Conservation (phyloP, 2,329 filamentous ascomycete genomes). For the Cordyceps cicadae region DNA sequence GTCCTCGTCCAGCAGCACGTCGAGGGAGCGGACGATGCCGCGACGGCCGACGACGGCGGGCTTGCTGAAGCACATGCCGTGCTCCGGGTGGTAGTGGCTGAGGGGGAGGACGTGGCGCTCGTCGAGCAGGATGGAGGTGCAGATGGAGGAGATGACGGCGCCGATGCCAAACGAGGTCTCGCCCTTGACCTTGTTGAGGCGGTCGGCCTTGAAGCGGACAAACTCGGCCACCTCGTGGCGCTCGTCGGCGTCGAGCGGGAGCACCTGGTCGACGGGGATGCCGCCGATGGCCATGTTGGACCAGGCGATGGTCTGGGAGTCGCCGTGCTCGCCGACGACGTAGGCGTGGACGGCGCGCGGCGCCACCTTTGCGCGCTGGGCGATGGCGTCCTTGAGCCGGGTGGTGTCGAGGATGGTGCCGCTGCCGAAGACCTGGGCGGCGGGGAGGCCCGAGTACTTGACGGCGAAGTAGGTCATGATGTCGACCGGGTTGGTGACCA, state of each 20-base stretch:
- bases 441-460: constrained; percentile 37
- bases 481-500: constrained; percentile 49
- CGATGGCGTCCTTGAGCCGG: constrained; percentile 36
- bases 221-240: constrained; percentile 38
- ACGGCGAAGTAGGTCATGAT: constrained; percentile 42
- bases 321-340: constrained; percentile 19
- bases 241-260: constrained; percentile 33
- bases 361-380: constrained; percentile 17
- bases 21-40: constrained; percentile 26
- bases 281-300: constrained; percentile 18
- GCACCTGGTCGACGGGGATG: constrained; percentile 13
- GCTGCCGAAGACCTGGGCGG: constrained; percentile 41
- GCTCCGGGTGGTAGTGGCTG: constrained; percentile 39
- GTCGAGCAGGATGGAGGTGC: constrained; percentile 41
- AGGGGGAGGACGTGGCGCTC: constrained; percentile 37
- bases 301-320: constrained; percentile 19
- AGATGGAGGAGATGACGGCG: constrained; percentile 38
- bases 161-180: constrained; percentile 43
- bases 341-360: constrained; percentile 15
- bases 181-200: constrained; percentile 31
- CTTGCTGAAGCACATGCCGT: constrained; percentile 40
- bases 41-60: constrained; percentile 39
- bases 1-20: constrained; percentile 6
- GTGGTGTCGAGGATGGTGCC: constrained; percentile 47
- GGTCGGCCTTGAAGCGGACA: constrained; percentile 39